Evolutionary conservation across 768 basidiomycete species (phyloP), one percentile per base, ranked within the genome.

Genomic region (Termitomyces eurrhizus): DNA sequence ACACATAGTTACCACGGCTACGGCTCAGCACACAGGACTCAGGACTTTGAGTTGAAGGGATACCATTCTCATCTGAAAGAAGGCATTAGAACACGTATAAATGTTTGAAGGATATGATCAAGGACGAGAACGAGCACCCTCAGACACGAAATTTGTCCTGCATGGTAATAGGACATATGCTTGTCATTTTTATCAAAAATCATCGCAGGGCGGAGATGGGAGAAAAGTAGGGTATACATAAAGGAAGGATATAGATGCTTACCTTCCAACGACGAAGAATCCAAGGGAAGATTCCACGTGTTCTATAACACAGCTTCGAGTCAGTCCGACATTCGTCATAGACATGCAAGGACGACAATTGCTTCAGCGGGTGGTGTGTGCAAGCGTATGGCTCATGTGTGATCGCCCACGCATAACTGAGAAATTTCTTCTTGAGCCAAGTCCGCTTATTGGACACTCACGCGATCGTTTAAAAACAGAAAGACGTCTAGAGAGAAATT

Each of bases 81-180:
- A 54, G 9, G 39, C 11, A 18, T 54, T 32, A 54, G 53, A 54
- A 41, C 41, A 32, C 16, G 29, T 7, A 42, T n/a, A 4, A 39
- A 21, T 16, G 26, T 7, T 8, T 9, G 11, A 52, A 36, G 16
- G 35, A 29, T 1, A 13, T 16, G 21, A 26, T 12, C 3, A 16
- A 18, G 16, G 12, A 37, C 7, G 29, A 55, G 42, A 45, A 37
- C 26, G 49, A 52, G 60, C 13, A 61, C 68, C 74, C 80, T 85
- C 84, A 86, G 83, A 69, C 67, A 71, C 74, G 64, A 72, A 44
- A 75, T 58, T 69, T 77, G 73, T 86, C 85, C 85, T 75, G 81
- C 83, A 87, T 79, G 62, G 70, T 73, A 64, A 67, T 87, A 83
- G 83, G 86, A 87, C 85, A 87, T 87, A 88, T 88, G 86, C 86